phyloP scores from a whole-genome alignment of 148 eudicot species.

The Heliosperma pusillum region DNA sequence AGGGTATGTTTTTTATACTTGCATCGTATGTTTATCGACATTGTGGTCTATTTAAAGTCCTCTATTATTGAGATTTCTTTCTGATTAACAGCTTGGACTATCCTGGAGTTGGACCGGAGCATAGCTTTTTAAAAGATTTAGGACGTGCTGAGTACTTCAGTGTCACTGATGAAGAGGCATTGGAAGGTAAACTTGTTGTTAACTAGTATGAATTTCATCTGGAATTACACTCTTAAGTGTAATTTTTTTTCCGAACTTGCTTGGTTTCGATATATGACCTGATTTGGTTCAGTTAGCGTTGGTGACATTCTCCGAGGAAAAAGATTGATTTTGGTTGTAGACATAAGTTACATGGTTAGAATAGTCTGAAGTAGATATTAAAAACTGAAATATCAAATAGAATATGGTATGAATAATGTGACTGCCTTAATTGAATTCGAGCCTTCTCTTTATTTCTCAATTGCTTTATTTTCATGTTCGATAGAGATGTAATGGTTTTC shows the following conservation, averaged over 20 bases:
- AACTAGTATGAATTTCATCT: not conserved
- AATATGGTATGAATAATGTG: not conserved
- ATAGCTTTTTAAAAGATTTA: slow-evolving; percentile 83
- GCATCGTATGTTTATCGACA: not conserved
- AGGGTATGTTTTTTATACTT: slow-evolving; percentile 49
- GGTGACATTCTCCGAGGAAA: not conserved
- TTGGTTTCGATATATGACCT: not conserved
- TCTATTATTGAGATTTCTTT: not conserved
- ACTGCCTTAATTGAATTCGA: not conserved
- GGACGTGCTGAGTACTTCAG: slow-evolving; percentile 96
- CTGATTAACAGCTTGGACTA: slow-evolving; percentile 61
- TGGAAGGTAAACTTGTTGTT: slow-evolving; percentile 57
- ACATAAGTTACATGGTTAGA: not conserved
- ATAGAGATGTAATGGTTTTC: slow-evolving; percentile 1
- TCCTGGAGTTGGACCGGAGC: slow-evolving; percentile 99
- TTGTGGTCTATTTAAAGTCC: slow-evolving; percentile 4
- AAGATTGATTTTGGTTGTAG: not conserved
- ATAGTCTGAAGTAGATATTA: no score
- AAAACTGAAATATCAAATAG: not conserved
- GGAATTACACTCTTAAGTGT: no score
- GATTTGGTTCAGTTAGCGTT: not conserved
- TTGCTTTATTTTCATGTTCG: not conserved
- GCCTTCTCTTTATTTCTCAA: not conserved
- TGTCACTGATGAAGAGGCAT: slow-evolving; percentile 83
- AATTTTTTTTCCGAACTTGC: not conserved